phyloP scores from a whole-genome alignment of 768 basidiomycete species.

The Tulasnella sp. region DNA sequence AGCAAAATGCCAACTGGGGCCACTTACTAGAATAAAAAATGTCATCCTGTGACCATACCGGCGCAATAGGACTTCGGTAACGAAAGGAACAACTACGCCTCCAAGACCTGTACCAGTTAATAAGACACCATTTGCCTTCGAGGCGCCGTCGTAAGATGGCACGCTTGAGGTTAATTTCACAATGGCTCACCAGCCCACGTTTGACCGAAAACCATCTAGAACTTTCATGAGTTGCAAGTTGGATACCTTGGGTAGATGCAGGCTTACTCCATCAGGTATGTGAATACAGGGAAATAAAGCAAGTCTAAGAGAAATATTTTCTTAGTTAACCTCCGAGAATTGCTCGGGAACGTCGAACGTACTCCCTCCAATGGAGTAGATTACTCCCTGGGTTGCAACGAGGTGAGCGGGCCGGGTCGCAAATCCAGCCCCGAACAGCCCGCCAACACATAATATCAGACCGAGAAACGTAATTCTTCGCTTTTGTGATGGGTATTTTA shows the following conservation, averaged over 20 bases:
- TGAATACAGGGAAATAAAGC: constrained; percentile 11
- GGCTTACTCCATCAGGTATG: constrained; percentile 8
- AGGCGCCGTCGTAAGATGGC: not conserved
- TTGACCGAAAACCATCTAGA: constrained; percentile 18
- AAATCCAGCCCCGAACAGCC: constrained; percentile 16
- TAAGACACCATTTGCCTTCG: constrained; percentile 21
- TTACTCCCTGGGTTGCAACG: constrained; percentile 10
- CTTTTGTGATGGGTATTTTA: not conserved
- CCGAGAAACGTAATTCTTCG: not conserved
- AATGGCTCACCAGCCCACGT: constrained; percentile 14
- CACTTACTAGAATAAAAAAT: constrained; percentile 15
- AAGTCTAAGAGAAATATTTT: not conserved
- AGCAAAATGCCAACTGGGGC: not conserved
- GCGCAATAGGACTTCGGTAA: not conserved
- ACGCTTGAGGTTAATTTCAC: too few relatives aligned
- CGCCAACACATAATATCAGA: not conserved
- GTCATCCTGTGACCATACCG: constrained; percentile 7
- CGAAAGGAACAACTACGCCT: constrained; percentile 17
- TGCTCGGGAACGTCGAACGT: not conserved
- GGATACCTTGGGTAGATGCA: not conserved
- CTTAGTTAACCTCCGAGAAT: not conserved
- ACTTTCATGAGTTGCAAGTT: too few relatives aligned
- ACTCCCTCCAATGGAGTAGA: constrained; percentile 17
- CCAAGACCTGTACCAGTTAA: constrained; percentile 22
- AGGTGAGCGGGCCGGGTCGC: constrained; percentile 5